Evolutionary conservation across 208 protist genomes (phyloP).

Genomic region (Wallacemonas sp.): DNA sequence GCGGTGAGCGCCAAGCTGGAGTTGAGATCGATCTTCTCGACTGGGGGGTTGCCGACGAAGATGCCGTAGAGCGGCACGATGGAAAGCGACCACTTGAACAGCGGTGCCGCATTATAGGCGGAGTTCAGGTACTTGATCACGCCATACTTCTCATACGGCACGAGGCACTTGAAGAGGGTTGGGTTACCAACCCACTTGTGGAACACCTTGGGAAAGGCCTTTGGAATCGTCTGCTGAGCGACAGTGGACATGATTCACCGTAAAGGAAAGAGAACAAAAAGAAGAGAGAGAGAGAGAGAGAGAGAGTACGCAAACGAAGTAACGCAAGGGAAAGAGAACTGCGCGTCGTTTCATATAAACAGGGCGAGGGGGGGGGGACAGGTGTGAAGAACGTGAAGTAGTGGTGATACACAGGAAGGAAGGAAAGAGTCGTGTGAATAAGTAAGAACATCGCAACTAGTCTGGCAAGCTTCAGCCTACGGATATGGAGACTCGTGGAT

Average conservation of each 20-base stretch:
- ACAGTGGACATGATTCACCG: constrained; percentile 39
- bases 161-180: constrained; percentile 70
- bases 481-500: no score
- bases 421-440: not conserved
- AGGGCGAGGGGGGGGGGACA: not conserved
- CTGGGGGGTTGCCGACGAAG: constrained; percentile 70
- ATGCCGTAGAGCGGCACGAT: constrained; percentile 88
- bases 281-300: constrained; percentile 1
- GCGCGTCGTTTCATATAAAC: not conserved
- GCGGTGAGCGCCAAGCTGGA: constrained; percentile 78
- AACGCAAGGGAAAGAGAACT: constrained; percentile 21
- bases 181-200: constrained; percentile 79
- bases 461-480: no score
- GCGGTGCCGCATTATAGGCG: constrained; percentile 81
- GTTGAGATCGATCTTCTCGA: constrained; percentile 90
- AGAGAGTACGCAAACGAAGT: not conserved
- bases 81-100: constrained; percentile 89
- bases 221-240: constrained; percentile 69
- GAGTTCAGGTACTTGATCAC: constrained; percentile 82
- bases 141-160: constrained; percentile 74
- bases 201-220: constrained; percentile 70
- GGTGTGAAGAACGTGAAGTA: not conserved
- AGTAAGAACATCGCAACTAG: no score
- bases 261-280: not conserved
- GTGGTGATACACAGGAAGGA: not conserved